Base-by-base conservation (phyloP, 1,284 basidiomycete genomes). In the Cutaneotrichosporon daszewskae region DNA sequence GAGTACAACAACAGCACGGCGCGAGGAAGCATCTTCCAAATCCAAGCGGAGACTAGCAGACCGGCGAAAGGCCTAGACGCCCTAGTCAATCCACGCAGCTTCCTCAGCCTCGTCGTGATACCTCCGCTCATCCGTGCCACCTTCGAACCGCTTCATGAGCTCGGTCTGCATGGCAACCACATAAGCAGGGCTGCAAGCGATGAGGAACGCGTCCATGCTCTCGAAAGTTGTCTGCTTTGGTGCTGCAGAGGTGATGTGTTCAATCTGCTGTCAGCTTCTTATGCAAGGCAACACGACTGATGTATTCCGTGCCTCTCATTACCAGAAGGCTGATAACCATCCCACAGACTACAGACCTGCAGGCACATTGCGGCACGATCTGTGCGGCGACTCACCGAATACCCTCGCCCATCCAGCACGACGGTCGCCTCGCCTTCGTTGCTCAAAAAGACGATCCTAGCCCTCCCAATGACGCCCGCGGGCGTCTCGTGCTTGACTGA, bases 191-290 rank as follows among this genome's bases (percentile, higher is more conserved):
- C 58, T 61, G 12, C 58, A 32, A 11, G 57, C 64, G 23, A 68
- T 68, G 34, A 68, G 49, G 10, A 68, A 49, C 11, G 63, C 53
- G 41, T 68, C 66, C 26, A 68, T 51, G 0, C 54, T 53, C 41
- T 68, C 66, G 44, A 58, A 68, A 11, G 62, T 59, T 28, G 34
- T 32, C 10, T 44, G 31, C 7, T 43, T 41, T 0, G 44, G 37
- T 7, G 37, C 41, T 20, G 35, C 28, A 9, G 47, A 22, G 3
- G 45, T 45, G 0, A 34, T 43, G 2, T 29, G 24, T 18, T 53
- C 53, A 24, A 56, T 41, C 53, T 57, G 27, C 18, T n/a, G 28
- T 31, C 28, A 31, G 28, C 1, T n/a, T n/a, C n/a, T n/a, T n/a
- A n/a, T n/a, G n/a, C n/a, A n/a, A n/a, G n/a, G n/a, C n/a, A n/a